phyloP scores from a whole-genome alignment of 2,329 filamentous ascomycete genomes.

The Penicillium sp. region DNA sequence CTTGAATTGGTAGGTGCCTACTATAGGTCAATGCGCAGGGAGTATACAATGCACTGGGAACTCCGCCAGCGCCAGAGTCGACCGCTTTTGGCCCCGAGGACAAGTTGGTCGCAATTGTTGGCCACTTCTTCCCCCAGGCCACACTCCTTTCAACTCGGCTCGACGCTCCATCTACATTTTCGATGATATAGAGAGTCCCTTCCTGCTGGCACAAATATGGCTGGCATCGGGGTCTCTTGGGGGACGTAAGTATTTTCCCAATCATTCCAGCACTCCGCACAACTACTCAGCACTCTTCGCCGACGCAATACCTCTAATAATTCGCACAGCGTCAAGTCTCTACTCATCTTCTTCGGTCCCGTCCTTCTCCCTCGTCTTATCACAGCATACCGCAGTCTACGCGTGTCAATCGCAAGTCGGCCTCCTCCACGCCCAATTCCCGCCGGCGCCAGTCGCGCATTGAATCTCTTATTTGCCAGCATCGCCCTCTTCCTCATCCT shows the following conservation, averaged over 20 bases:
- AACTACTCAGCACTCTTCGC: not conserved
- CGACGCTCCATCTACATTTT: not conserved
- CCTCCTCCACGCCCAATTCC: conserved; percentile 42
- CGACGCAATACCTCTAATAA: conserved; percentile 5
- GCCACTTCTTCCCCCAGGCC: not conserved
- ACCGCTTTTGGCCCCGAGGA: conserved; percentile 13
- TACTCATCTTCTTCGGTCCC: conserved; percentile 48
- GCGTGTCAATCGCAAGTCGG: conserved; percentile 36
- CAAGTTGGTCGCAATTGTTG: conserved; percentile 1
- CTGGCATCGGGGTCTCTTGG: conserved; percentile 33
- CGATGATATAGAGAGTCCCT: conserved; percentile 1
- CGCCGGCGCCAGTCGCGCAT: conserved; percentile 36
- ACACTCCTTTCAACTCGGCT: not conserved
- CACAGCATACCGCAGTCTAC: conserved; percentile 40
- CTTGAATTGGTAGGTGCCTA: not conserved
- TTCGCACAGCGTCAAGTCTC: conserved; percentile 42
- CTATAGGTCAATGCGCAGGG: not conserved
- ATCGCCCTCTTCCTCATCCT: conserved; percentile 58
- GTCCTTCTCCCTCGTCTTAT: conserved; percentile 44
- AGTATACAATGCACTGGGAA: not conserved
- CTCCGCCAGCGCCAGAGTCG: not conserved
- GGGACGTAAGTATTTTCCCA: conserved; percentile 33
- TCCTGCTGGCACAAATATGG: conserved; percentile 26
- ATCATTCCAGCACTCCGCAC: not conserved
- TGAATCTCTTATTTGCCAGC: conserved; percentile 57